Base-by-base conservation (phyloP, 495 filamentous ascomycete genomes). In the Bryoglossum gracile region DNA sequence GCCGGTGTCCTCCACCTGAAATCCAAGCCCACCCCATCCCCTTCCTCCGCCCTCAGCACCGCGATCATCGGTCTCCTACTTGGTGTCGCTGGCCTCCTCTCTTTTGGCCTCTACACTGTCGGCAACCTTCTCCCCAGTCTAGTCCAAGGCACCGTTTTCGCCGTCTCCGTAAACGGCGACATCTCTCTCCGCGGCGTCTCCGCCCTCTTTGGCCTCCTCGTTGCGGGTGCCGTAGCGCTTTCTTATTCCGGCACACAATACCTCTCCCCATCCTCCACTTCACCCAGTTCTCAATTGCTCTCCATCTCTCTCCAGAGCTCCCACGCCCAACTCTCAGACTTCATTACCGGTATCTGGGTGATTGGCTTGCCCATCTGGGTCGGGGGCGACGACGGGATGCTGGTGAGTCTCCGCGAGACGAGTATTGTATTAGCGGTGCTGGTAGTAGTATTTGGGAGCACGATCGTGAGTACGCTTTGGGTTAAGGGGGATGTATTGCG, bases 341-440 rank as follows among this genome's bases (percentile, higher is more conserved):
- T 55, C 22, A 8, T 59, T 1, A 22, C 23, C 0, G 56, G 56
- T 1, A 53, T 59, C 3, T 53, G 50, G 18, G 40, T 55, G 18
- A 42, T 55, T 10, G 48, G 23, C 4, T 23, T 55, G 23, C 52
- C 52, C 3, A 23, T 43, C 16, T 55, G 43, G 43, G 26, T 54
- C 0, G n/a, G 19, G 3, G 44, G 43, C 1, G 24, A 11, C 3
- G 38, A 16, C 13, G 34, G 33, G 4, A 41, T 43, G 47, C 11
- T 46, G 2, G 32, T 14, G 13, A 37, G 55, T 10, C 17, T 58
- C n/a, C 51, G 42, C 32, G 43, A 37, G 1, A 41, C 48, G 8
- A 42, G n/a, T 35, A 45, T 58, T n/a, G 55, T 32, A 36, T 17
- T 58, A 14, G 18, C 33, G 16, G 51, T 58, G 19, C 9, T 54